Base-by-base conservation (phyloP, 805 yeast genomes). In the Metschnikowia sp. region DNA sequence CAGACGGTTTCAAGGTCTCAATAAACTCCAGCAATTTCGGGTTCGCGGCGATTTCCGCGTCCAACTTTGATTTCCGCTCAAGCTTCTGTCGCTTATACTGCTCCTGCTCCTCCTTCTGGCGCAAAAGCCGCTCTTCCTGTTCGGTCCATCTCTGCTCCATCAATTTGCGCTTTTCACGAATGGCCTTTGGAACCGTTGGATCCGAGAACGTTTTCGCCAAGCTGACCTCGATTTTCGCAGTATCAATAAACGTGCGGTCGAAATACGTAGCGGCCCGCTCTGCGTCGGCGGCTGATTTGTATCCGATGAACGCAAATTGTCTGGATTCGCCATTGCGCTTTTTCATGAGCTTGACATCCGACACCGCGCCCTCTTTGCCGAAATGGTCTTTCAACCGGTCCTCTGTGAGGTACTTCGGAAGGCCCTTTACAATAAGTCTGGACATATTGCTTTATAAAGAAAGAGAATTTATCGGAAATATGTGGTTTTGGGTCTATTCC, bases 281-380 rank as follows among this genome's bases (percentile, higher is more conserved):
- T 1, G 99, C 98, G 58, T 87, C 96, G 10, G 69, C 75, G 15
- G 68, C 73, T n/a, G 82, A 74, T 58, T 82, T 84, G 65, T 79
- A 94, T 1, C 99, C 99, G 43, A 94, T 74, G 59, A 94, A 94
- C 7, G 96, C 98, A 74, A 94, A 94, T 57, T 95, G 76, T 66
- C 99, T 81, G 9, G 96, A 86, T 59, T 84, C 86, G 26, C 99
- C 99, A 55, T 80, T 81, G 56, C 85, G 76, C 54, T 85, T 88
- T 58, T 79, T 84, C 78, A 90, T 79, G 33, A 94, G 74, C 65
- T 87, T 89, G 34, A 88, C 91, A 76, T 94, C 99, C 0, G 97
- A 88, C 29, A 91, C 88, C 42, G 76, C 73, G 10, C 88, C 87
- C 46, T 75, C 69, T 50, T 66, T 64, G 42, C 68, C 63, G 61